phyloP scores from a whole-genome alignment of 179 eudicot genomes.

The Nepenthes alata region DNA sequence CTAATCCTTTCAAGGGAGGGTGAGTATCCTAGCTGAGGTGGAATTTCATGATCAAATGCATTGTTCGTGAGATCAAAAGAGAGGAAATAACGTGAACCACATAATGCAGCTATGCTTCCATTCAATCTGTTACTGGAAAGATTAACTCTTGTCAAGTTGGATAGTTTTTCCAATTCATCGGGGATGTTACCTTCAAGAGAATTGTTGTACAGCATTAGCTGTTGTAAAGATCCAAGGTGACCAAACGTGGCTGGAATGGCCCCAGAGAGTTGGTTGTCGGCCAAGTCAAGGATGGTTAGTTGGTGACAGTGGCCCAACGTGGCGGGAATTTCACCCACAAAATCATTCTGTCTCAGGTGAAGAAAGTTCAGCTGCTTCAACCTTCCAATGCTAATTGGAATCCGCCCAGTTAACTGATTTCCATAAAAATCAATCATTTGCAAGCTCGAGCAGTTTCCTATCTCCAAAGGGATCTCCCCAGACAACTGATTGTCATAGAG shows the following conservation, averaged over 20 bases:
- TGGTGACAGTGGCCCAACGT: conserved; percentile 58
- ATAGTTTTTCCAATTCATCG: conserved; percentile 31
- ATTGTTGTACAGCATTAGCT: conserved; percentile 91
- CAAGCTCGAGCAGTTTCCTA: conserved; percentile 86
- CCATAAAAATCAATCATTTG: conserved; percentile 86
- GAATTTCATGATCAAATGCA: conserved; percentile 62
- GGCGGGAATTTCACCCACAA: conserved; percentile 65
- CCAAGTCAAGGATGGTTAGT: conserved; percentile 64
- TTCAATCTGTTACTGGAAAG: conserved; percentile 64
- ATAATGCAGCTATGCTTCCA: conserved; percentile 72
- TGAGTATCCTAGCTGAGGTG: conserved; percentile 54
- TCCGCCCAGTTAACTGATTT: conserved; percentile 50
- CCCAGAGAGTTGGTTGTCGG: conserved; percentile 71
- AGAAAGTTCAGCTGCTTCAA: conserved; percentile 51
- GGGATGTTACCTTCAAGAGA: conserved; percentile 74
- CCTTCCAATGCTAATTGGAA: conserved; percentile 56
- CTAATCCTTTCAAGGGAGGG: conserved; percentile 59
- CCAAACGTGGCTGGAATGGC: conserved; percentile 57
- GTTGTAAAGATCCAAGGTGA: conserved; percentile 34
- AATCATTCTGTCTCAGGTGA: conserved; percentile 67
- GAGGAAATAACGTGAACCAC: conserved; percentile 55
- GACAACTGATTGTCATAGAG: conserved; percentile 70
- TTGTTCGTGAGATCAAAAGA: conserved; percentile 88
- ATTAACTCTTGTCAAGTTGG: conserved; percentile 69
- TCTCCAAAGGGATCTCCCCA: conserved; percentile 68